Base-by-base conservation (phyloP, 228 moss, liverwort and hornwort genomes). In the Sphagnum fallax region DNA sequence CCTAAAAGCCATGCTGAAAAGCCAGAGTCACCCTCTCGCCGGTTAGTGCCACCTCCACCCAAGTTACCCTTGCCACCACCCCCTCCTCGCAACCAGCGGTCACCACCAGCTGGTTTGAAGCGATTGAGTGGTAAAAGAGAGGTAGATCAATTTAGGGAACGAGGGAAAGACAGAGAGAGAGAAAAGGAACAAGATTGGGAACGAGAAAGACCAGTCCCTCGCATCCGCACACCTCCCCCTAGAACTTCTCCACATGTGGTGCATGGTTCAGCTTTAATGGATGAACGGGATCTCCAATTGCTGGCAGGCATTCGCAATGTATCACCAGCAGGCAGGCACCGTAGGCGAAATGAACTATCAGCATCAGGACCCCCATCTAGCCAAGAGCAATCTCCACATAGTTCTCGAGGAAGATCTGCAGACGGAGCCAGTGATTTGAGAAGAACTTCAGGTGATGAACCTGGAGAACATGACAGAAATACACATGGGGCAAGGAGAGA, bases 171-270 rank as follows among this genome's bases (percentile, higher is more conserved):
- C 47, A 76, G 89, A 77, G 92, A 94, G 51, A 86, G 81, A 74
- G 93, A 94, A 5, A 72, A 78, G 49, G 83, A 79, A 64, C 71
- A 88, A 50, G 90, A 90, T 65, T 72, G 90, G 77, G 89, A 87
- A 50, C 74, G 85, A 49, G 92, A 92, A 49, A 78, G 90, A 67
- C 57, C 77, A 18, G 32, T 79, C n/a, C 74, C 87, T 10, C 85
- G 93, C 60, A 76, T 78, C 50, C 87, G 90, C 48, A 90, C 93
- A 16, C 91, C 97, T 15, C 90, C 97, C 7, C 82, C 91, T 73
- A 79, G 97, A 70, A 89, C 90, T 13, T 98, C 97, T 55, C 97
- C 97, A 5, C 97, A 98, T 68, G 97, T 98, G 16, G 92, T 98
- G 51, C 97, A 98, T 52, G 97, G 97, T 61, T 98, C 97, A 1